Evolutionary conservation across 1,284 basidiomycete genomes (phyloP), one percentile per base, ranked within the genome.

Genomic region (Leccinum subfulvum): DNA sequence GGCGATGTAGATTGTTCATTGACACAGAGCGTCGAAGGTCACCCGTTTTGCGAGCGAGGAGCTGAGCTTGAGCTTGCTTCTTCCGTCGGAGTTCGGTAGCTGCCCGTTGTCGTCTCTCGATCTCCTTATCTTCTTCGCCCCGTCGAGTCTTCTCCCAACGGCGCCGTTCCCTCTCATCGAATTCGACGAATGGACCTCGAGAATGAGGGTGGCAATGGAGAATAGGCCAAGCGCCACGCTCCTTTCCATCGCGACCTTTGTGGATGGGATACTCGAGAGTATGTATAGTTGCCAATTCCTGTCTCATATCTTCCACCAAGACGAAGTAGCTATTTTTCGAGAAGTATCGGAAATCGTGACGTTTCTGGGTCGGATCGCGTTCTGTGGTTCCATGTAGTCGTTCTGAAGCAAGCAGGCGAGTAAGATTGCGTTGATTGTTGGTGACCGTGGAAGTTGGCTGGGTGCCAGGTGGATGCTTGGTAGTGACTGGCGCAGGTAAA

Each of bases 311-410:
- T 74, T 98, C 96, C 28, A 99, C 86, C 49, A 99, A 83, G 33
- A 98, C 82, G 75, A 94, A 98, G 73, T 84, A 89, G 61, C 84
- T 87, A 56, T 85, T 83, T 60, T 89, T 88, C 33, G 86, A 80
- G 77, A 99, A 99, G 76, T 99, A 99, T 66, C 87, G 86, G 72
- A 87, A 95, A 76, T 97, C 94, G 64, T 91, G 87, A 55, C 95
- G 87, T 62, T 88, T 91, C 59, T 96, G 92, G 11, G 85, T 88
- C 1, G 94, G 89, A 76, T 99, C 97, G 47, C 96, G 90, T 79
- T 99, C 97, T 28, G 76, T 77, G 4, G 87, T 89, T 54, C 97
- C 97, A 68, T 95, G 88, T 47, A 95, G 78, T 67, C 89, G 89
- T 75, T 99, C 97, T 33, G 92, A 89, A 66, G 93, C 88, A 53